These are phyloP conservation scores for Fusarium metavorans DNA, from an alignment of 2,329 filamentous ascomycete genomes.

Conservation along the genomic window DNA sequence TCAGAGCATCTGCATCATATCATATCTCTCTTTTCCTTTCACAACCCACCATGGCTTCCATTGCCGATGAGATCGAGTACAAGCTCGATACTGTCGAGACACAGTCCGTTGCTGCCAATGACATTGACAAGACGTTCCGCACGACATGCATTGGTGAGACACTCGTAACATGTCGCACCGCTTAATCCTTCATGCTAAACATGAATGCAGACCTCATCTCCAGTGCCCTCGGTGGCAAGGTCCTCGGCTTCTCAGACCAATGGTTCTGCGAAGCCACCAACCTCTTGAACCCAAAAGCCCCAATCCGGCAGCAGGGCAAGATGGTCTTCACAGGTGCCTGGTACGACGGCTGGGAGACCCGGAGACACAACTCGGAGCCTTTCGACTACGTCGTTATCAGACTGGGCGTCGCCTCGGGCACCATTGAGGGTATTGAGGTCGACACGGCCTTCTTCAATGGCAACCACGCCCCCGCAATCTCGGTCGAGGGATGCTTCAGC, in stretches of 20 bases:
- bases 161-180: background rate
- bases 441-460: conserved; percentile 87
- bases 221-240: conserved; percentile 70
- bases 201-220: conserved; percentile 67
- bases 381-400: conserved; percentile 77
- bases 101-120: conserved; percentile 60
- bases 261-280: conserved; percentile 77
- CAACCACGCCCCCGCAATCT: conserved; percentile 84
- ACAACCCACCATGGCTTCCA: conserved; percentile 48
- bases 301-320: conserved; percentile 73
- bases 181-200: conserved; percentile 1
- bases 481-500: conserved; percentile 80
- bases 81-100: conserved; percentile 66
- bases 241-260: conserved; percentile 75
- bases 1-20: background rate
- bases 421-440: conserved; percentile 79
- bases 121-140: conserved; percentile 72
- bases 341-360: conserved; percentile 79
- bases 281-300: conserved; percentile 72
- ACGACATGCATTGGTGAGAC: conserved; percentile 70
- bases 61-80: conserved; percentile 64
- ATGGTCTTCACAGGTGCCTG: conserved; percentile 78
- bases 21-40: background rate
- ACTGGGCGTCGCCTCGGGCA: conserved; percentile 77
- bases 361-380: conserved; percentile 71